A percentile compares a stretch with the other conserved stretches of the same genome.
phyloP scores from a whole-genome alignment of 176 grass and related monocot genomes.

The Tillandsia fasciculata region DNA sequence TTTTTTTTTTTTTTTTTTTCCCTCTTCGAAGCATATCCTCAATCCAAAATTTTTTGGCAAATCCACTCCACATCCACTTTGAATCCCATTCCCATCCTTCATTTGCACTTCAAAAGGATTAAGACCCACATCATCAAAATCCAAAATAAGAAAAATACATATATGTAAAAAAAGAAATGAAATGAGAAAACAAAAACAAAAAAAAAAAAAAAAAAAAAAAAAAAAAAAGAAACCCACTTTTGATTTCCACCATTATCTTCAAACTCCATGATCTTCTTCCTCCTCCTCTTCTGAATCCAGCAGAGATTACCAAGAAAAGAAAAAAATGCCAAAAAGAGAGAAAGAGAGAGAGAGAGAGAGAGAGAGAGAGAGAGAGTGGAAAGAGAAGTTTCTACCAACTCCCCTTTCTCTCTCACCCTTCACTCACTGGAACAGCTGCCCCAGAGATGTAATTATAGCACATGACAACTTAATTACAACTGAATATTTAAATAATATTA shows the following conservation, averaged over 20 bases:
- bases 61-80: not conserved
- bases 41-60: not conserved
- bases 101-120: not conserved
- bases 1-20: too few relatives aligned
- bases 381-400: not conserved
- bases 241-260: not conserved
- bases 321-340: not conserved
- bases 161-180: not conserved
- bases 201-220: not conserved
- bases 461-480: too few relatives aligned
- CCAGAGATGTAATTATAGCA: too few relatives aligned
- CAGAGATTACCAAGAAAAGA: not conserved
- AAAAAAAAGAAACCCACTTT: not conserved
- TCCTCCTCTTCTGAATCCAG: not conserved
- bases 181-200: not conserved
- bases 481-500: too few relatives aligned
- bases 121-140: not conserved
- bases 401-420: not conserved
- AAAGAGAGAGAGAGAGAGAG: not conserved
- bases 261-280: not conserved
- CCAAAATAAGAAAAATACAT: not conserved
- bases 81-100: not conserved
- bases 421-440: not conserved
- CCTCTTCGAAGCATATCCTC: not conserved
- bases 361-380: not conserved